Evolutionary conservation across 2,329 filamentous ascomycete genomes (phyloP).

Genomic region (Aplosporella prunicola): DNA sequence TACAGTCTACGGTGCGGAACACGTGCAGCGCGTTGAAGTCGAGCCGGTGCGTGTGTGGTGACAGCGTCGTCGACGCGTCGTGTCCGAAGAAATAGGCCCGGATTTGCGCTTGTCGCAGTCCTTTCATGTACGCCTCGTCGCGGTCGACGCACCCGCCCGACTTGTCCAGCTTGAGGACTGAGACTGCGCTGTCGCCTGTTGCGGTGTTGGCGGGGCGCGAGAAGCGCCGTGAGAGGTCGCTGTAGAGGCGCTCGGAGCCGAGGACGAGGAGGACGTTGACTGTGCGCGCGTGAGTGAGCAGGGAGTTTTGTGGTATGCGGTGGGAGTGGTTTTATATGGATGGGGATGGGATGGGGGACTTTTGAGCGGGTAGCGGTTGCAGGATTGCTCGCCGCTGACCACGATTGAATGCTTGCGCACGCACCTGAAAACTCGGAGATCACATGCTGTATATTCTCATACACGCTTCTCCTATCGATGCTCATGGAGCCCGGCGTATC

Average conservation of each 20-base stretch:
- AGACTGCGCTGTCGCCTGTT: conserved; percentile 57
- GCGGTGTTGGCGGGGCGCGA: conserved; percentile 33
- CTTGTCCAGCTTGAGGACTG: conserved; percentile 69
- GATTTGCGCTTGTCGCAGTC: conserved; percentile 64
- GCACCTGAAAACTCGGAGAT: conserved; percentile 57
- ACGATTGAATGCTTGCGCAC: conserved; percentile 17
- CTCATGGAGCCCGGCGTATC: conserved; percentile 68
- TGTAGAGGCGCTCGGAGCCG: conserved; percentile 67
- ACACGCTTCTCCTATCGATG: conserved; percentile 51
- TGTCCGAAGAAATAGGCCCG: conserved; percentile 94
- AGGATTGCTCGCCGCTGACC: too few relatives aligned
- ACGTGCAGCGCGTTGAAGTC: conserved; percentile 66
- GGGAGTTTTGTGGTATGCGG: neutral
- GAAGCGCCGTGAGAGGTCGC: conserved; percentile 64
- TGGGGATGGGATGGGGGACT: neutral
- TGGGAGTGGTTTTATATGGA: neutral
- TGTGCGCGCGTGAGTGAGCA: conserved; percentile 25
- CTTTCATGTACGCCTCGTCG: conserved; percentile 64
- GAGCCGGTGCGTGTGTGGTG: conserved; percentile 77
- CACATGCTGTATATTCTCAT: conserved; percentile 75
- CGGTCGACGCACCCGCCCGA: conserved; percentile 77
- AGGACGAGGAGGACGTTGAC: conserved; percentile 75
- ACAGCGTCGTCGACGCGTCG: conserved; percentile 57
- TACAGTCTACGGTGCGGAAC: conserved; percentile 58
- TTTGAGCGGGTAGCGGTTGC: neutral